These are phyloP conservation scores for Wickerhamiella galacta DNA, from an alignment of 805 yeast genomes.

Conservation along the genomic window DNA sequence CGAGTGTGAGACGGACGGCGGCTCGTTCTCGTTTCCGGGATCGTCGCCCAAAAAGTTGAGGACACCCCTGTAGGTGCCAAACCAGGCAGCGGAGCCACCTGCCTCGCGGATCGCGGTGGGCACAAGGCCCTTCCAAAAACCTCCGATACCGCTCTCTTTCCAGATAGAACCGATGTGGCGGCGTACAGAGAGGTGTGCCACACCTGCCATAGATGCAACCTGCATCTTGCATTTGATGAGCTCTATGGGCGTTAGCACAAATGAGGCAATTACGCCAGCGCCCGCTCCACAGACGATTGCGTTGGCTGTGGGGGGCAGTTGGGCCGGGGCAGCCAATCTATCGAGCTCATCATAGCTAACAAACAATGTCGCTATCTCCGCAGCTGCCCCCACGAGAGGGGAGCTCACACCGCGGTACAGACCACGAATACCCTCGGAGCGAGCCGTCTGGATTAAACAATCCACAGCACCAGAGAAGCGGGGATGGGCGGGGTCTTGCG, in stretches of 20 bases:
- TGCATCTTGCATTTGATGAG: constrained; percentile 77
- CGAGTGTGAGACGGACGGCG: constrained; percentile 27
- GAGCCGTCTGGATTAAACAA: constrained; percentile 45
- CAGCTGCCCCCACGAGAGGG: constrained; percentile 79
- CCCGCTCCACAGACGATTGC: constrained; percentile 58
- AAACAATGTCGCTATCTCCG: constrained; percentile 72
- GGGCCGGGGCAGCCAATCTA: constrained; percentile 10
- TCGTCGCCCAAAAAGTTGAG: constrained; percentile 10
- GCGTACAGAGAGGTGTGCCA: constrained; percentile 8
- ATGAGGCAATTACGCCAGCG: constrained; percentile 70
- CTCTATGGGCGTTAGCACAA: constrained; percentile 82
- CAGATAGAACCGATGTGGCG: constrained; percentile 29
- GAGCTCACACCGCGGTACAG: constrained; percentile 66
- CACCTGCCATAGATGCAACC: constrained; percentile 25
- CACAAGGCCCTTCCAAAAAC: constrained; percentile 77
- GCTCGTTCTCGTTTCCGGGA: constrained; percentile 5
- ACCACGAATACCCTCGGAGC: constrained; percentile 58
- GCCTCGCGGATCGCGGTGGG: constrained; percentile 71
- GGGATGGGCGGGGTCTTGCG: constrained; percentile 35
- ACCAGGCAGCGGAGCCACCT: constrained; percentile 89
- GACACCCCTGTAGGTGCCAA: constrained; percentile 64
- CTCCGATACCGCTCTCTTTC: constrained; percentile 39
- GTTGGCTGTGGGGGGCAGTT: constrained; percentile 20
- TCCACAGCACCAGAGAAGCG: constrained; percentile 42
- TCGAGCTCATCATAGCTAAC: constrained; percentile 22